Evolutionary conservation across 495 filamentous ascomycete genomes (phyloP), one percentile per base, ranked within the genome.

Genomic region (Talaromyces ruber): DNA sequence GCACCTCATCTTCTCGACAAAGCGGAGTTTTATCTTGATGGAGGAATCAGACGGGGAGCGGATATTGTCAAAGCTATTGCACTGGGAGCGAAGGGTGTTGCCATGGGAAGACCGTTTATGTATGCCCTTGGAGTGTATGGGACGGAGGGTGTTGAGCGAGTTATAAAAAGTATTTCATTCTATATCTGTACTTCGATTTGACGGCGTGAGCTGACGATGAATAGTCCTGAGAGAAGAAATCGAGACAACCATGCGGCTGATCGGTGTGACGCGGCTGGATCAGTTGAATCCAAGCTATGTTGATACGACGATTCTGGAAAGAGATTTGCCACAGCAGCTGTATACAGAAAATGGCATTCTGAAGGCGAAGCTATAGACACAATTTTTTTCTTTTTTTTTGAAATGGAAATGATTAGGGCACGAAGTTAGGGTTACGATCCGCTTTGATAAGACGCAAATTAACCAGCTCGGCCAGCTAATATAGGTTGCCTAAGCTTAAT

Each of bases 11-110:
- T 32, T 6, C 30, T 32, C 7, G 30, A 32, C 30, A 32, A n/a
- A 32, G 30, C 30, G 2, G 30, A 32, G 30, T 32, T 32, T 32
- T 32, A 32, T 32, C 30, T 32, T 0, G 30, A 32, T 32, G 30
- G 30, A 9, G 43, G 43, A 18, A 69, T 83, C 14, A 69, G 81
- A 16, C 74, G 71, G 0, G 82, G 79, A 16, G 74, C 70, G 2
- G 79, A 83, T 71, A 72, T 81, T 14, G 51, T 75, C 26, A 83
- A 82, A 63, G 79, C 80, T 0, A 64, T 86, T 12, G 77, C 80
- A 1, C 70, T 85, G 9, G 82, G 83, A 0, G 83, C 81, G 0
- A 78, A 82, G 64, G 76, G 71, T 14, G 79, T 83, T 0, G 63
- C 83, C 22, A 66, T 85, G 34, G 83, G 84, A 14, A 65, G 82